These are phyloP conservation scores for Tetragonia tetragonoides DNA, from an alignment of 148 eudicot species.

Conservation along the genomic window DNA sequence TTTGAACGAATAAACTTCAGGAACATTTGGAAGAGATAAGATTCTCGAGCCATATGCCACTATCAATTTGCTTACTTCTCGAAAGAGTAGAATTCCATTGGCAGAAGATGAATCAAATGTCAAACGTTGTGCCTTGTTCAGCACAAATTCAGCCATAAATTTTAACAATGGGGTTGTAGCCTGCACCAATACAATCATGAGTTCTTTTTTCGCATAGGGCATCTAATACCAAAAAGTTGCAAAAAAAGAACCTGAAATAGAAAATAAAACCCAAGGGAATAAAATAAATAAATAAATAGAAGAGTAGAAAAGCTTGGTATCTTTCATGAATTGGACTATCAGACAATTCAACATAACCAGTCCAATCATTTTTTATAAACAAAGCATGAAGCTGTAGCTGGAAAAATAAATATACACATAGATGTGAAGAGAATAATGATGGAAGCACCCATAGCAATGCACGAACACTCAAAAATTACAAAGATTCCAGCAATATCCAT, in stretches of 20 bases:
- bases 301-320: too few relatives aligned
- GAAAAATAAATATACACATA: too few relatives aligned
- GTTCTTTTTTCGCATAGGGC: background rate
- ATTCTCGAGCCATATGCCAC: slow-evolving; percentile 94
- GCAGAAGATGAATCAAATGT: slow-evolving; percentile 96
- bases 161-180: slow-evolving; percentile 91
- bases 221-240: background rate
- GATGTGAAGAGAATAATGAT: too few relatives aligned
- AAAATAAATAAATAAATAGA: background rate
- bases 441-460: too few relatives aligned
- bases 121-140: slow-evolving; percentile 89
- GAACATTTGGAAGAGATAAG: slow-evolving; percentile 53
- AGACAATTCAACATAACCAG: background rate
- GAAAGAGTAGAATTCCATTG: slow-evolving; percentile 94
- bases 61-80: slow-evolving; percentile 92
- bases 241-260: background rate
- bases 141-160: slow-evolving; percentile 95
- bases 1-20: slow-evolving; percentile 85
- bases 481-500: background rate
- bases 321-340: background rate
- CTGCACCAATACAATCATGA: slow-evolving; percentile 37
- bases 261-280: background rate
- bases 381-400: too few relatives aligned
- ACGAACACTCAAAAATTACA: too few relatives aligned
- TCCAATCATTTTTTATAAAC: too few relatives aligned